Evolutionary conservation across 2,329 filamentous ascomycete genomes (phyloP).

Genomic region (Fusarium tupiense): DNA sequence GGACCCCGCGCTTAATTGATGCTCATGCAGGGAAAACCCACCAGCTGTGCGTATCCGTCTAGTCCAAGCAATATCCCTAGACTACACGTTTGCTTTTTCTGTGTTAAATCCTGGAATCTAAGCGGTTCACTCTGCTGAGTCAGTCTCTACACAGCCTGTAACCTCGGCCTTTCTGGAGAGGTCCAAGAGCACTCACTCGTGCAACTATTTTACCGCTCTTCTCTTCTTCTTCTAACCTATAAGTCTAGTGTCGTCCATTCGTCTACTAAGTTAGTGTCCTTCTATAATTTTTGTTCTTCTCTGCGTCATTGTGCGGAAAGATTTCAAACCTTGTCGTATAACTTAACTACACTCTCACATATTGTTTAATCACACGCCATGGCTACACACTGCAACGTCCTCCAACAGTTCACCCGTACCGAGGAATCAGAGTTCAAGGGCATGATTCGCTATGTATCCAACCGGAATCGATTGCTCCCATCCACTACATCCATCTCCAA

Average conservation of each 20-base stretch:
- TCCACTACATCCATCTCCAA: constrained; percentile 9
- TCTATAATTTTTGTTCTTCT: constrained; percentile 11
- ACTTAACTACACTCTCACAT: neutral
- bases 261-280: constrained; percentile 11
- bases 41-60: neutral
- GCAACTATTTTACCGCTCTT: constrained; percentile 29
- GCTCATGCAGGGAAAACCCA: constrained; percentile 11
- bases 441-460: constrained; percentile 25
- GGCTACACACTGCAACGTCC: constrained; percentile 5
- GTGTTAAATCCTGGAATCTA: constrained; percentile 18
- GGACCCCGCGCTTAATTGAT: constrained; percentile 20
- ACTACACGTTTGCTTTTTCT: constrained; percentile 28
- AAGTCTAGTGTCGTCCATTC: constrained; percentile 26
- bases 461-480: constrained; percentile 14
- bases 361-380: neutral
- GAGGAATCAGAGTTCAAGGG: constrained; percentile 35
- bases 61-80: neutral
- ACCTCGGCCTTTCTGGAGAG: constrained; percentile 31
- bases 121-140: constrained; percentile 34
- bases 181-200: constrained; percentile 7
- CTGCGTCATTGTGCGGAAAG: constrained; percentile 1
- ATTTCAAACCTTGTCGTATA: neutral
- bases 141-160: constrained; percentile 20
- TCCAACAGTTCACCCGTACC: constrained; percentile 24
- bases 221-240: constrained; percentile 14